Evolutionary conservation across 257 asterid species (phyloP).

Genomic region (Cordia subcordata): DNA sequence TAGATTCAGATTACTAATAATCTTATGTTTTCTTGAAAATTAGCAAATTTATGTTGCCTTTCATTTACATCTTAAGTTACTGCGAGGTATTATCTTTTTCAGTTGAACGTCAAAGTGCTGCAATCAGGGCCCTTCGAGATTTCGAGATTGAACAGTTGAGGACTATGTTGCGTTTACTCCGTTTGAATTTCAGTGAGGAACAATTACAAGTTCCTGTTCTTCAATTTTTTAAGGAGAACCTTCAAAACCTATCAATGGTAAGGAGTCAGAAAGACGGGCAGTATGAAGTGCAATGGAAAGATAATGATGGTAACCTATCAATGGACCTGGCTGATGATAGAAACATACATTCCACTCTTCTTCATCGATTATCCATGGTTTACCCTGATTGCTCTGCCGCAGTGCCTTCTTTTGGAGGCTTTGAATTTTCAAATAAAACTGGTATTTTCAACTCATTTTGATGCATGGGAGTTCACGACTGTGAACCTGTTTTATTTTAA

Average conservation of each 20-base stretch:
- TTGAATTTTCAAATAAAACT: slow-evolving; percentile 62
- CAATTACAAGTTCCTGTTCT: slow-evolving; percentile 54
- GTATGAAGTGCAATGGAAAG: slow-evolving; percentile 62
- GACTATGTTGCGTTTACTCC: slow-evolving; percentile 53
- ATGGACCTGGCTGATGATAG: slow-evolving; percentile 44
- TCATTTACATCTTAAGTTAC: background rate
- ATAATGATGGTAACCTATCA: slow-evolving; percentile 31
- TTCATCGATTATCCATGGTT: slow-evolving; percentile 53
- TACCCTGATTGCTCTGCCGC: slow-evolving; percentile 60
- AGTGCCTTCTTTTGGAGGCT: slow-evolving; percentile 64
- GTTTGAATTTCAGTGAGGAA: slow-evolving; percentile 54
- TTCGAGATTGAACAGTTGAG: slow-evolving; percentile 60
- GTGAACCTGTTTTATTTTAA: slow-evolving; percentile 1
- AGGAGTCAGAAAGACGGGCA: slow-evolving; percentile 43
- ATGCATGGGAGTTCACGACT: background rate
- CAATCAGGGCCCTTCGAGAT: slow-evolving; percentile 84
- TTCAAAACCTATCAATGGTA: slow-evolving; percentile 48
- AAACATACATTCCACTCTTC: slow-evolving; percentile 56
- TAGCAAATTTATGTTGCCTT: no score
- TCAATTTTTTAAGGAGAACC: slow-evolving; percentile 65
- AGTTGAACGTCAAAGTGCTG: slow-evolving; percentile 73
- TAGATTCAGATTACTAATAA: no score
- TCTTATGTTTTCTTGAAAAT: no score
- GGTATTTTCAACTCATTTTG: slow-evolving; percentile 35
- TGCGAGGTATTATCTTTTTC: slow-evolving; percentile 18